Evolutionary conservation across 768 basidiomycete species (phyloP).

Genomic region (Lentinula lateritia): DNA sequence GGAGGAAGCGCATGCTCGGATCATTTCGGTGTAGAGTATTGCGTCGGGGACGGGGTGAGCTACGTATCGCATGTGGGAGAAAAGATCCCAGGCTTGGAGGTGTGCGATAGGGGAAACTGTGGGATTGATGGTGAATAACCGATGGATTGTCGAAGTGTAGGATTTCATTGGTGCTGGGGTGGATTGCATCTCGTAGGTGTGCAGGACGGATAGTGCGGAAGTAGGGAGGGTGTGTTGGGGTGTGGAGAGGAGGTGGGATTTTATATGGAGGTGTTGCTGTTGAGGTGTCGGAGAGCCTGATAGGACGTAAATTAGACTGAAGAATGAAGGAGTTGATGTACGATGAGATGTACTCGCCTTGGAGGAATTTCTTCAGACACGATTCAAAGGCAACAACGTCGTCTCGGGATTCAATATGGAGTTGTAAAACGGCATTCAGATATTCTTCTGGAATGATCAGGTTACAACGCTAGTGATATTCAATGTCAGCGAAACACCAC

Average conservation of each 20-base stretch:
- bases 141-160: conserved; percentile 64
- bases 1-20: conserved; percentile 71
- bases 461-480: conserved; percentile 31
- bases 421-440: conserved; percentile 41
- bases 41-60: conserved; percentile 79
- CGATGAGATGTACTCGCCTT: conserved; percentile 29
- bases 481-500: too few relatives aligned
- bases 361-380: conserved; percentile 34
- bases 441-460: conserved; percentile 32
- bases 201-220: conserved; percentile 61
- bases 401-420: conserved; percentile 44
- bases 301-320: not conserved
- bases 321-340: not conserved
- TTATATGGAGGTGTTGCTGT: conserved; percentile 71
- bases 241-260: conserved; percentile 51
- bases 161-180: conserved; percentile 65
- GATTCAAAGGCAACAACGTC: conserved; percentile 39
- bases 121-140: conserved; percentile 47
- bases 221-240: conserved; percentile 47
- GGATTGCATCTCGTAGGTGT: conserved; percentile 62
- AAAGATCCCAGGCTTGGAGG: conserved; percentile 91
- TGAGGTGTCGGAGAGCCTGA: conserved; percentile 38
- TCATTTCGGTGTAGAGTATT: conserved; percentile 78
- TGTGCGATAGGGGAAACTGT: conserved; percentile 52
- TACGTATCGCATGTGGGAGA: conserved; percentile 93